phyloP scores from a whole-genome alignment of 768 basidiomycete species.

The Neoboletus brunneissimus region DNA sequence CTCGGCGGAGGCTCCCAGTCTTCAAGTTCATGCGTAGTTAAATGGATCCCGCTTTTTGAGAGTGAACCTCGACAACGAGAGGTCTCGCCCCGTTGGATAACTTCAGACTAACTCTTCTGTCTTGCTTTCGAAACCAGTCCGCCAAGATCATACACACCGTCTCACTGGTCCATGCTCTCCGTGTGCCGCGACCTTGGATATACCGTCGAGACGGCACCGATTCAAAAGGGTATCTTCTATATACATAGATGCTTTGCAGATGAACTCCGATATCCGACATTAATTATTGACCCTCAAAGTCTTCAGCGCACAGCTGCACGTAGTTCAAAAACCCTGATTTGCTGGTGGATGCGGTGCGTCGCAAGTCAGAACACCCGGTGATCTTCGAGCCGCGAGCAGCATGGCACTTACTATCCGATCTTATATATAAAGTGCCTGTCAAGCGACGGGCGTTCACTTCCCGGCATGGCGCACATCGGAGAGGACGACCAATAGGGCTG shows the following conservation, averaged over 20 bases:
- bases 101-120: slow-evolving; percentile 1
- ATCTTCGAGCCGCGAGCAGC: neutral
- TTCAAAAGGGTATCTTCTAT: slow-evolving; percentile 1
- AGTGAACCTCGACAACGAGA: neutral
- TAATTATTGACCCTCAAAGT: slow-evolving; percentile 26
- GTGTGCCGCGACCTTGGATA: neutral
- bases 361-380: neutral
- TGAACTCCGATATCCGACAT: neutral
- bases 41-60: neutral
- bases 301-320: slow-evolving; percentile 38
- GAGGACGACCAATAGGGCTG: slow-evolving; percentile 41
- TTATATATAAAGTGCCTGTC: slow-evolving; percentile 29
- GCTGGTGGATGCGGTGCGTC: slow-evolving; percentile 13
- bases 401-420: slow-evolving; percentile 29
- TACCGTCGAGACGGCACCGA: neutral
- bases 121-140: slow-evolving; percentile 1
- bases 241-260: neutral
- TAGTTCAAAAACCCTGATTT: slow-evolving; percentile 38
- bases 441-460: slow-evolving; percentile 19
- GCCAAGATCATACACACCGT: neutral
- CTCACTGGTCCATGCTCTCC: neutral
- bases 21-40: neutral
- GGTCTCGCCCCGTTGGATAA: neutral
- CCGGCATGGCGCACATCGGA: slow-evolving; percentile 26
- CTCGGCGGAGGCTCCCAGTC: neutral